Evolutionary conservation across 1,284 basidiomycete genomes (phyloP), one percentile per base, ranked within the genome.

Genomic region (Hypsizygus ulmarius): DNA sequence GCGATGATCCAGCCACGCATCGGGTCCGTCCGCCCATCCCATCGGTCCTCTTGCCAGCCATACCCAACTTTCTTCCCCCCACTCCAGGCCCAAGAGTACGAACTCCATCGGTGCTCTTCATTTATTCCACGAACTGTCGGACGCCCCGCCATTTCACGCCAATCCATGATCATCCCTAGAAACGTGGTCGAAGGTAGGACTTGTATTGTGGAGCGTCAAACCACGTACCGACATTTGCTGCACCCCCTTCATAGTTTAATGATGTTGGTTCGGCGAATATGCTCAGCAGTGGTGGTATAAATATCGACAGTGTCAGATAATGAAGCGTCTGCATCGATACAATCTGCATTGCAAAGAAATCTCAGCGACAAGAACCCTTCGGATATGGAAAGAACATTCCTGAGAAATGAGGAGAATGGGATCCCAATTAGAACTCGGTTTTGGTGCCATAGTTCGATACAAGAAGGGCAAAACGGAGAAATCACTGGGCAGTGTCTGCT

Each of bases 91-190:
- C 83, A 82, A 30, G 77, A 74, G 64, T 81, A 80, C 21, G 81
- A 78, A 41, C 69, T 72, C 82, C 84, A 90, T 30, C 78, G 70
- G 44, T 79, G 78, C 50, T 78, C 80, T 14, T 80, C 82, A 34
- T 79, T 75, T 47, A 79, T 69, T 12, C 80, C 78, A 49, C 77
- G 78, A 1, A 87, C 79, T 0, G 91, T 93, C 2, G 88, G 82
- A 48, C 80, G 71, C 6, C 91, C 89, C 0, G 90, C 89, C 78
- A 99, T 86, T 66, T 97, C 91, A 39, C 93, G 79, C 96, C 96
- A 99, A 69, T 99, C 95, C 82, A 99, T 90, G 25, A 98, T 74
- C 88, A 94, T 91, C 7, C 86, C 85, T 87, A 46, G 39, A 34
- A 19, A 25, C 14, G 19, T 28, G 40, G 14, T 45, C n/a, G 47